These are phyloP conservation scores for Warburgia ugandensis DNA, from an alignment of 164 flowering plant genomes.

Conservation along the genomic window DNA sequence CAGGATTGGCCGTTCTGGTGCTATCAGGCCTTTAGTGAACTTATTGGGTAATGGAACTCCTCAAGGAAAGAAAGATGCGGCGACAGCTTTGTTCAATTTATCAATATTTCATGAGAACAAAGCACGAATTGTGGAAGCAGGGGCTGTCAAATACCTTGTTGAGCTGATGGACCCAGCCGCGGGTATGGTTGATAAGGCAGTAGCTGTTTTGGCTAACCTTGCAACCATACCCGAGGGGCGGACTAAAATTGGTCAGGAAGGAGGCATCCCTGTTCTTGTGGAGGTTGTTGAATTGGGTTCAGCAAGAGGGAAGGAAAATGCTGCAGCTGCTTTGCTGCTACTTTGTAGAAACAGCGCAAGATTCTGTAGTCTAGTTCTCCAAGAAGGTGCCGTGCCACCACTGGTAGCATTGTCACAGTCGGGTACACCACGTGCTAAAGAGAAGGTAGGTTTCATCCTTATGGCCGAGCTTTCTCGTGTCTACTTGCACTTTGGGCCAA, in stretches of 20 bases:
- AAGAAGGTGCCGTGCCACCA: conserved; percentile 23
- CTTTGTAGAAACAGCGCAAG: conserved; percentile 15
- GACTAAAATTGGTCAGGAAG: conserved; percentile 54
- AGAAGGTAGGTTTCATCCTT: conserved; percentile 8
- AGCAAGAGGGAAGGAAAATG: conserved; percentile 82
- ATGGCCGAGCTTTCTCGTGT: not conserved
- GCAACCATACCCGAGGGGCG: conserved; percentile 84
- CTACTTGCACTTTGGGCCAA: not conserved
- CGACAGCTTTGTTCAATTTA: conserved; percentile 89
- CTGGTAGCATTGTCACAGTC: conserved; percentile 21
- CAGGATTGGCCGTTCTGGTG: conserved; percentile 84
- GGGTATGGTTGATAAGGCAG: conserved; percentile 94
- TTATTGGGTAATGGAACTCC: conserved; percentile 87
- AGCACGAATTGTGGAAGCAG: conserved; percentile 74
- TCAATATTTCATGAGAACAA: conserved; percentile 91
- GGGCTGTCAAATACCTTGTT: conserved; percentile 65
- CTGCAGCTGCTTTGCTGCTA: conserved; percentile 44
- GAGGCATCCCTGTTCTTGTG: conserved; percentile 56
- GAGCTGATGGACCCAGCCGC: conserved; percentile 71
- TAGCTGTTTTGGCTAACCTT: conserved; percentile 79
- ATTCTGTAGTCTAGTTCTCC: conserved; percentile 14
- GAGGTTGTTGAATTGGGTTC: conserved; percentile 82
- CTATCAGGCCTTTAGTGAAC: conserved; percentile 69
- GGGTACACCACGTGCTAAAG: conserved; percentile 20
- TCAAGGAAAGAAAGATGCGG: conserved; percentile 95